phyloP scores from a whole-genome alignment of 371 early-diverging fungal species.

The Mortierella sp. region DNA sequence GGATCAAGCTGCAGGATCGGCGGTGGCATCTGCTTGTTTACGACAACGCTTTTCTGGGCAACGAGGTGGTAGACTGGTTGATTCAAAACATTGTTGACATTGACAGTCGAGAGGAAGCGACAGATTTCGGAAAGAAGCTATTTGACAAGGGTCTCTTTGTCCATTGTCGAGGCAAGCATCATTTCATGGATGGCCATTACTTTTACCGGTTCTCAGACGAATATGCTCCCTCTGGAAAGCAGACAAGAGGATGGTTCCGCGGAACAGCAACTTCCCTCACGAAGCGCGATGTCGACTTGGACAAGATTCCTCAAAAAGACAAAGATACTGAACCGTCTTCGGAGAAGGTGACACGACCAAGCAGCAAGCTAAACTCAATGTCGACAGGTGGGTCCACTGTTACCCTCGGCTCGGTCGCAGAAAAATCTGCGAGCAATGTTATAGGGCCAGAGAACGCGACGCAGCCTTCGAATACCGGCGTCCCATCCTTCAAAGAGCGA shows the following conservation, averaged over 20 bases:
- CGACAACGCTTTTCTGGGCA: slow-evolving; percentile 83
- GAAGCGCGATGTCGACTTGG: slow-evolving; percentile 48
- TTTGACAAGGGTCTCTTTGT: slow-evolving; percentile 80
- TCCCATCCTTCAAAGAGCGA: slow-evolving; percentile 27
- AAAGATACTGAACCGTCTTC: slow-evolving; percentile 19
- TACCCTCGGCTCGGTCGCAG: slow-evolving; percentile 13
- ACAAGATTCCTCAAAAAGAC: slow-evolving; percentile 28
- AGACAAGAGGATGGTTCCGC: slow-evolving; percentile 45
- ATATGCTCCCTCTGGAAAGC: slow-evolving; percentile 59
- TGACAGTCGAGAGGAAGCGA: slow-evolving; percentile 84
- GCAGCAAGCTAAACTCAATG: slow-evolving; percentile 14
- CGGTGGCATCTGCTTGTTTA: slow-evolving; percentile 92
- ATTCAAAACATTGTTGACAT: slow-evolving; percentile 83
- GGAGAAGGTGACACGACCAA: slow-evolving; percentile 30
- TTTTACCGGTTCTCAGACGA: slow-evolving; percentile 85
- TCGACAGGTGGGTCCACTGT: slow-evolving; percentile 29
- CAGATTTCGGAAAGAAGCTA: slow-evolving; percentile 83
- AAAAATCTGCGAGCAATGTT: background rate
- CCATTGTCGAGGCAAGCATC: slow-evolving; percentile 78
- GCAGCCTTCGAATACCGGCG: slow-evolving; percentile 11
- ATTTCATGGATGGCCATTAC: slow-evolving; percentile 92
- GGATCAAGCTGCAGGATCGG: slow-evolving; percentile 80
- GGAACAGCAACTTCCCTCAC: slow-evolving; percentile 51
- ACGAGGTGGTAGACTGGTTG: slow-evolving; percentile 93
- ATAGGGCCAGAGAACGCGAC: background rate